Base-by-base conservation (phyloP, 257 asterid species). In the Mentha longifolia region DNA sequence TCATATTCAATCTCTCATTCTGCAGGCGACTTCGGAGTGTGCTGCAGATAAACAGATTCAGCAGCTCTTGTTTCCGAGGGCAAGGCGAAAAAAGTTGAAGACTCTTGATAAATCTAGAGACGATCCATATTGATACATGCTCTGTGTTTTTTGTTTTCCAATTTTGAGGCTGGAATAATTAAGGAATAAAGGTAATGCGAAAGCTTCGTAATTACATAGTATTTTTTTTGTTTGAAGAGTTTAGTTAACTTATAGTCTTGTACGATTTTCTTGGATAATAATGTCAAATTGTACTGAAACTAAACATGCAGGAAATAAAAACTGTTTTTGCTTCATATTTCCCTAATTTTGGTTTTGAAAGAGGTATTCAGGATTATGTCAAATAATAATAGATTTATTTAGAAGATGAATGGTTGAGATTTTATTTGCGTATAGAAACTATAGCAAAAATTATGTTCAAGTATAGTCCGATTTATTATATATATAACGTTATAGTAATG, bases 31-130 rank as follows among this genome's bases (percentile, higher is more conserved):
- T 15, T 82, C 97, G 3, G 89, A 78, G 70, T 71, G 73, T 64
- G 89, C 87, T 76, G 97, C 97, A 8, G 92, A 85, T 76, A 90
- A 88, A 80, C 95, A 88, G 84, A 88, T 90, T 72, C 87, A 79
- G 61, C 97, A 84, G 78, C 94, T 90, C 30, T 71, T 90, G 66
- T 90, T 83, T 72, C 91, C 95, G 1, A 82, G 83, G 73, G 87
- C 96, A 1, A 80, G 74, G 30, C 76, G 90, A 15, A 90, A 86
- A 81, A 90, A 77, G 47, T 64, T 82, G 28, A 81, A 78, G 79
- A 70, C 79, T 72, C 76, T 61, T 50, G 87, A 78, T 50, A 74
- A 83, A 76, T 46, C 63, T 45, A 57, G 55, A 61, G 81, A 85
- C 0, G 89, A 87, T 66, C 79, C 61, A 15, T 83, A 80, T 71